A percentile compares a stretch with the other conserved stretches of the same genome.
Conservation (phyloP, 2,329 filamentous ascomycete species). For the Phyllosticta citribraziliensis region DNA sequence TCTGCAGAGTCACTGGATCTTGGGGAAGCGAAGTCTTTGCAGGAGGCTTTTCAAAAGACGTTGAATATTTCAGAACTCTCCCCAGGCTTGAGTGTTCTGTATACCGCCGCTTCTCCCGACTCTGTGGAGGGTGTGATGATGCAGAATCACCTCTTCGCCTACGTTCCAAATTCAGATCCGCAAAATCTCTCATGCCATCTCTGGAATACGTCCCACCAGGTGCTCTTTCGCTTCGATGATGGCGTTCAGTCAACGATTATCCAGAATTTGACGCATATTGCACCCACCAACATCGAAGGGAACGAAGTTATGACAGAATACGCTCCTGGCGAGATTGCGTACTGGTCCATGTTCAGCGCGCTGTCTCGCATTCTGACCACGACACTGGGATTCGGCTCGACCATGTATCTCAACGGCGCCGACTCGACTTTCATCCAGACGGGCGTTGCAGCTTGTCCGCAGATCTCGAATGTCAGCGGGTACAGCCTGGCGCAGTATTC, state of each 20-base stretch:
- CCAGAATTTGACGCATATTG: neutral
- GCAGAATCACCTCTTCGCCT: neutral
- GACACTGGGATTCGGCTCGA: neutral
- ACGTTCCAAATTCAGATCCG: neutral
- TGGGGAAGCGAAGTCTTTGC: neutral
- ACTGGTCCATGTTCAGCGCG: neutral
- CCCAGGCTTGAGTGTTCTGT: neutral
- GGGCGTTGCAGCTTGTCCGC: neutral
- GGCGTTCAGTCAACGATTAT: neutral
- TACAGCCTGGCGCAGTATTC: neutral
- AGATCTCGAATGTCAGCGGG: neutral
- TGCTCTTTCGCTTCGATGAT: neutral
- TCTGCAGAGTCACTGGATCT: neutral
- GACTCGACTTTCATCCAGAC: neutral
- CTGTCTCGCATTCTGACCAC: neutral
- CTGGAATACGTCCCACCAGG: neutral
- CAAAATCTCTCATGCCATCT: neutral
- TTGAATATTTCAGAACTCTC: neutral
- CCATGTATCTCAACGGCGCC: neutral
- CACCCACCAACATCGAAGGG: neutral
- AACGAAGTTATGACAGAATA: neutral
- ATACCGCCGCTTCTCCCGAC: neutral
- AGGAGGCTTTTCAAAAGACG: neutral
- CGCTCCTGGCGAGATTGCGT: neutral
- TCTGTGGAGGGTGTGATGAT: neutral